Evolutionary conservation across 1,284 basidiomycete species (phyloP), one percentile per base, ranked within the genome.

Genomic region (Leccinum olivaceoglutinosum): DNA sequence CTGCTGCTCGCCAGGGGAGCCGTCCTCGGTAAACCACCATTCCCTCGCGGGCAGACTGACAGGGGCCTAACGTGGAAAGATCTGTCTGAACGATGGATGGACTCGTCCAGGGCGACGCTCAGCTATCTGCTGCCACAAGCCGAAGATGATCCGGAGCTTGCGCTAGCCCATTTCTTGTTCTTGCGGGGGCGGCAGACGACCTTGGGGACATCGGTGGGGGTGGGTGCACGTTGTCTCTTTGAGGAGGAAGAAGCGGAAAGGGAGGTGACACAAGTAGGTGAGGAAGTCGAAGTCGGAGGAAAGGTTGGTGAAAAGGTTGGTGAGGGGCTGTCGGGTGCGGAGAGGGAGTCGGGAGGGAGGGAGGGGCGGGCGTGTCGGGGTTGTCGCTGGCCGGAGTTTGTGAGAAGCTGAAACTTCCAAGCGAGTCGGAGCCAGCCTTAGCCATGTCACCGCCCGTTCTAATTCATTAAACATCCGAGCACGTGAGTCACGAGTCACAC

Each of bases 11-110:
- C 82, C 83, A 1, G 84, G 82, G 36, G 74, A 74, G 1, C 84
- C 86, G 63, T 83, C 77, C 60, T 84, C 81, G 25, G 77, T 72
- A 14, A 79, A 80, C 71, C 80, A 80, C 79, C 86, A 90, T 34
- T 76, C 70, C 44, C 80, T 63, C 9, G 55, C 11, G 9, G 41
- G 55, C 0, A 44, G 3, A 10, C 60, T 62, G 55, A 53, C 38
- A 6, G 58, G 57, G 5, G 66, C 67, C 70, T 1, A 76, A 74
- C 2, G 71, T 71, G 9, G 79, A 79, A 74, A 36, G 75, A 72
- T 56, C 73, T 62, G 63, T 71, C 73, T 25, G 64, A 67, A 54
- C 74, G 73, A 62, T 76, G 75, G 18, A 75, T 75, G 25, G 65
- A 60, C 14, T 76, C 73, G 21, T 75, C 75, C 38, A 73, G 56